Base-by-base conservation (phyloP, 805 yeast species). In the Metschnikowia koreensis region DNA sequence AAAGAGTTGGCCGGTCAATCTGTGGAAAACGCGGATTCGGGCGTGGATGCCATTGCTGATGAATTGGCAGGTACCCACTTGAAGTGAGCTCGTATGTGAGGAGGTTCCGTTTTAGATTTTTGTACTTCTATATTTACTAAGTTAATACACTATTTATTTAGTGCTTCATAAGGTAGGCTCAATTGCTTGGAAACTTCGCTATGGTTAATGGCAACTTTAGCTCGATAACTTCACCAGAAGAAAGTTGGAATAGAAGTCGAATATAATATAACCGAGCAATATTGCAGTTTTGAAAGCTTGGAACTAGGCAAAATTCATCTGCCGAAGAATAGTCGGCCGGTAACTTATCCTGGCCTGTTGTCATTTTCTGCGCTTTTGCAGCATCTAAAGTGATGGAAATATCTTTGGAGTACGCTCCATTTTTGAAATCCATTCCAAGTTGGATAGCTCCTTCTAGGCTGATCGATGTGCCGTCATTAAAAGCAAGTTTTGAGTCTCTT, bases 21-120 rank as follows among this genome's bases (percentile, higher is more conserved):
- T 12, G 47, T 46, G 13, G 54, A 56, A 33, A 68, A 70, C 46
- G 63, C 69, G 33, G 81, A 80, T 64, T 60, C 65, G 41, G 67
- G 68, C 33, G 86, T 83, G 38, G 85, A 81, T 55, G 81, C 77
- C 13, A 70, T 87, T 47, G 83, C 91, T 29, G 76, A 73, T 8
- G 80, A 76, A 57, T 76, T 89, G 61, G 79, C 81, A n/a, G 76
- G 79, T 59, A 69, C 87, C 46, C 79, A 74, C 52, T 75, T 84
- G 48, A 51, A 54, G 50, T 50, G 43, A 47, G 29, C n/a, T 3
- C 28, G 37, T 9, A 7, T 26, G 12, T 29, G n/a, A 31, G 2
- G 22, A 22, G 22, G 22, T 37, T 11, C 5, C 15, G 15, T 10
- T 16, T 37, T 41, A 41, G 34, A 41, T 41, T 28, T 28, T 22